Evolutionary conservation across 1,139 yeast genomes (phyloP), one percentile per base, ranked within the genome.

Genomic region (Geotrichum klebahnii): DNA sequence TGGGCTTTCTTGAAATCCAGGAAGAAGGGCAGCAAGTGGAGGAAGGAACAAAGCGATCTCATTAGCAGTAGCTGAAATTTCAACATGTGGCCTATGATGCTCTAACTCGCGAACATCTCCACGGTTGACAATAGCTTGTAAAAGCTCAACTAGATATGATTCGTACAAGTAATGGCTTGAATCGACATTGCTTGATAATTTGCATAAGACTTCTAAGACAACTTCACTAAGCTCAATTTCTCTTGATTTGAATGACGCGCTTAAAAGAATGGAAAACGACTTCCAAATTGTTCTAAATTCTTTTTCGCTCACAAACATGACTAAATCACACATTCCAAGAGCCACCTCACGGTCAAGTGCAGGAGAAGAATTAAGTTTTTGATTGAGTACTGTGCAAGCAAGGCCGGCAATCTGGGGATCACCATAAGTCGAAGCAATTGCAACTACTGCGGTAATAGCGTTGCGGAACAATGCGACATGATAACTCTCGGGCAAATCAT

Each of bases 41-140:
- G 74, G 76, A 53, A 92, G 73, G 55, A 79, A 78, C 24, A 77
- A 66, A 1, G 84, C 79, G 50, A 89, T 87, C 62, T 84, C 87
- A 33, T 77, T 77, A 0, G 95, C 96, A 52, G 88, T 81, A 50
- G 79, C 82, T 33, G 86, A 76, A 46, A 89, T 84, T 57, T 85
- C 95, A 50, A 75, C 74, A 59, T 86, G 94, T 3, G 95, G 78
- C 59, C 95, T 77, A 62, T 86, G 95, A 58, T 84, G 95, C 55
- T 85, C 95, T 45, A 79, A 74, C 48, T 77, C 84, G 57, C 80
- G 87, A 19, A 84, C 87, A 59, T 89, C 96, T 43, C 97, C 97
- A 62, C 83, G 81, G 40, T 84, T 74, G 34, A 87, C 78, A 46
- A 89, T 83, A 1, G 79, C 76, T 31, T 76, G 77, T 53, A 92